Conservation (phyloP, 805 yeast species). For the Metschnikowia lochheadii region DNA sequence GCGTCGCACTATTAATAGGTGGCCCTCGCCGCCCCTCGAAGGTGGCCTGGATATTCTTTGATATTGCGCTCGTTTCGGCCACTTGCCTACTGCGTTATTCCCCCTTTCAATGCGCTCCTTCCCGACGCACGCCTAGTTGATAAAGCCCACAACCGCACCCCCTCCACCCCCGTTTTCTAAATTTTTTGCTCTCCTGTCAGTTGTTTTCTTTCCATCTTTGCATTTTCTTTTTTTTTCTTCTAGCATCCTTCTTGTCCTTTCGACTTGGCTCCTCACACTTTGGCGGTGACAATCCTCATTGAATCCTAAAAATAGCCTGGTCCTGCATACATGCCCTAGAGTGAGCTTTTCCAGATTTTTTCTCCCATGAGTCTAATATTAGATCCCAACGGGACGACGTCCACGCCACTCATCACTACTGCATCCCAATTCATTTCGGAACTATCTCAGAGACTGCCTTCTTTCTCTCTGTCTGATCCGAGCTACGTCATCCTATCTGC, state of each 20-base stretch:
- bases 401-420: neutral
- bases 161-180: neutral
- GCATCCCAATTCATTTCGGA: neutral
- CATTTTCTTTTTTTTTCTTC: neutral
- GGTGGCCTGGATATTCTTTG: neutral
- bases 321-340: conserved; percentile 4
- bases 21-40: neutral
- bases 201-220: neutral
- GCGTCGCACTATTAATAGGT: conserved; percentile 2
- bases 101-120: conserved; percentile 5
- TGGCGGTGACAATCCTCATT: neutral
- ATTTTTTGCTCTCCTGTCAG: neutral
- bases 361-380: conserved; percentile 5
- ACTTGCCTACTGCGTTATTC: neutral
- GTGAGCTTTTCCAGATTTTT: neutral
- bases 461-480: neutral
- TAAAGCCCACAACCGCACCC: conserved; percentile 1
- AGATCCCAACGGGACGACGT: conserved; percentile 1
- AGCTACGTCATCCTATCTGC: neutral
- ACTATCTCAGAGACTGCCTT: neutral
- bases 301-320: neutral
- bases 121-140: conserved; percentile 1
- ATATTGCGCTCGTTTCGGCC: neutral
- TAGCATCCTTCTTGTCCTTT: neutral
- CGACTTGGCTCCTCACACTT: neutral